Base-by-base conservation (phyloP, 345 rosid genomes). In the Dovyalis caffra region DNA sequence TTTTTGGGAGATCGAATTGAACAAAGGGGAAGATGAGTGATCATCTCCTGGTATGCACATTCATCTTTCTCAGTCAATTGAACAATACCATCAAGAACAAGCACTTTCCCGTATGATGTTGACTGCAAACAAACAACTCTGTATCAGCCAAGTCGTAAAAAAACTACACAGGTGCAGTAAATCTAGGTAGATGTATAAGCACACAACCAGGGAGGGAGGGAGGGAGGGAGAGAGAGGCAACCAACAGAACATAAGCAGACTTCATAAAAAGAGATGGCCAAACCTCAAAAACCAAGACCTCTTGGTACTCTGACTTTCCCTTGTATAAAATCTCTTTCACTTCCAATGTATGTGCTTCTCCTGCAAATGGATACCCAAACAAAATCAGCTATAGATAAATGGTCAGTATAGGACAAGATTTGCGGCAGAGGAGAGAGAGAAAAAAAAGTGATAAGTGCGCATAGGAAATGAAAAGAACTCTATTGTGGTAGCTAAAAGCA, bases 11-110 rank as follows among this genome's bases (percentile, higher is more conserved):
- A 88, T 33, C 88, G 86, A 75, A 90, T 82, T 0, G 97, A 95
- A 81, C 99, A 95, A 38, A 95, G 90, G 62, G 99, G 98, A 75
- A 95, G 92, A 86, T 95, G 99, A 49, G 94, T 84, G 70, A 95
- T 95, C 99, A 95, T 95, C 89, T 95, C 99, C 85, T 95, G 99
- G 85, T 95, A 93, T 45, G 97, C 99, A 81, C 85, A 93, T 84
- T 91, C 98, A 85, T 95, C 98, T 80, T 88, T 95, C 87, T 95
- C 97, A 12, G 98, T 95, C 85, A 95, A 81, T 81, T 95, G 98
- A 75, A 95, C 87, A 61, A 95, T 87, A 56, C 99, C 97, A 82
- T 95, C 99, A 72, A 95, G 93, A 80, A 95, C 99, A 78, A 95
- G 99, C 81, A 95, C 99, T 79, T 88, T 95, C 45, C 99, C 99